Evolutionary conservation across 306 rosid genomes (phyloP).

Genomic region (Astragalus glycyphyllos): DNA sequence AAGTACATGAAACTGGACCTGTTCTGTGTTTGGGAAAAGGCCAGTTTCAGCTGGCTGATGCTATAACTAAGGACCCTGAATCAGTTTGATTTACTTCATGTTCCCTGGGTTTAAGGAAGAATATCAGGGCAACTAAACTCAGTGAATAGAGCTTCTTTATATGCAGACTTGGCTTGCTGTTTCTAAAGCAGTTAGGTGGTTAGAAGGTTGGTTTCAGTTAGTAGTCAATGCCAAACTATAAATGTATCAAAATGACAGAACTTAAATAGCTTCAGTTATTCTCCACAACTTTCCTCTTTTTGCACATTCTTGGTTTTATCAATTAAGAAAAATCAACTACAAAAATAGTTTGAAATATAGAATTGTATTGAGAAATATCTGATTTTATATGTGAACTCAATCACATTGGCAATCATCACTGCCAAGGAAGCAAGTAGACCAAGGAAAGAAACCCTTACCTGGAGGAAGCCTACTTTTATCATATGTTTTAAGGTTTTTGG

Average conservation of each 20-base stretch:
- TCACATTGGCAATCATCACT: conserved; percentile 8
- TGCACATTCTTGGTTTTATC: neutral
- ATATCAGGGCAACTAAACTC: neutral
- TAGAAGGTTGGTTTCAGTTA: conserved; percentile 5
- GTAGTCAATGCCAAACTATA: neutral
- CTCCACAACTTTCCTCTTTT: neutral
- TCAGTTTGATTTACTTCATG: neutral
- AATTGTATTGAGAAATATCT: conserved; percentile 20
- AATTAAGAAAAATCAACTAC: conserved; percentile 25
- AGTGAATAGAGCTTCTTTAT: neutral
- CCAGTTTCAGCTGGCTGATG: neutral
- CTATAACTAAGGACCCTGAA: neutral
- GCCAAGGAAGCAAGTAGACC: conserved; percentile 20
- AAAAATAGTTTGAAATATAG: neutral
- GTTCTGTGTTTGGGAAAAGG: neutral
- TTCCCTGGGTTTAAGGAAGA: neutral
- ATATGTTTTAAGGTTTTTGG: conserved; percentile 60
- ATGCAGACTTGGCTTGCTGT: neutral
- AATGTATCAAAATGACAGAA: neutral
- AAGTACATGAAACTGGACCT: neutral
- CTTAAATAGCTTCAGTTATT: neutral
- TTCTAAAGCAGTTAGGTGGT: neutral
- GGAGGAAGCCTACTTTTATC: conserved; percentile 89
- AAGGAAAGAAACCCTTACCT: conserved; percentile 63
- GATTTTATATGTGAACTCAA: conserved; percentile 20